These are phyloP conservation scores for Candida loeiensis DNA, from an alignment of 805 yeast genomes.

Conservation along the genomic window DNA sequence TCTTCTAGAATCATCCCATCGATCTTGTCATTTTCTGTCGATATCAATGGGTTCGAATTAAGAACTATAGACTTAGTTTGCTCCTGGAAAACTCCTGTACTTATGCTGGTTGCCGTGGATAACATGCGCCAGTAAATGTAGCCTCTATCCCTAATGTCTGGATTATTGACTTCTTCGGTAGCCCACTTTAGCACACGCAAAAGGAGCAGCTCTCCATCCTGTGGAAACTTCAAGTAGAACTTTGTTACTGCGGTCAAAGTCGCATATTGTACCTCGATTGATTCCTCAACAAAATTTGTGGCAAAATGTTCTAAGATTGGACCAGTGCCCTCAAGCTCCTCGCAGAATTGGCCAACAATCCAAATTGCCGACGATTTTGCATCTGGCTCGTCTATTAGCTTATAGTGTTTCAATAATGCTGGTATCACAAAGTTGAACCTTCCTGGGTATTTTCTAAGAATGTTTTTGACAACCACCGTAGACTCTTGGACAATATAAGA, in stretches of 20 bases:
- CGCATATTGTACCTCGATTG: slow-evolving; percentile 70
- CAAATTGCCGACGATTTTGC: slow-evolving; percentile 76
- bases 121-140: slow-evolving; percentile 81
- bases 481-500: slow-evolving; percentile 79
- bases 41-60: slow-evolving; percentile 59
- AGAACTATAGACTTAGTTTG: slow-evolving; percentile 50
- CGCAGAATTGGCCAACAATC: slow-evolving; percentile 75
- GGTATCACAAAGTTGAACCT: slow-evolving; percentile 37
- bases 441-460: slow-evolving; percentile 71
- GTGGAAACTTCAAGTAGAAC: slow-evolving; percentile 56
- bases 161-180: slow-evolving; percentile 72
- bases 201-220: slow-evolving; percentile 52
- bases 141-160: slow-evolving; percentile 85
- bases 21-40: slow-evolving; percentile 62
- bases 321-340: slow-evolving; percentile 40
- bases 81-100: slow-evolving; percentile 39
- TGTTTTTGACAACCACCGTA: slow-evolving; percentile 69
- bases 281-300: slow-evolving; percentile 54
- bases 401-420: slow-evolving; percentile 30
- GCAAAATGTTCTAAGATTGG: slow-evolving; percentile 41
- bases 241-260: slow-evolving; percentile 73
- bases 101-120: slow-evolving; percentile 38
- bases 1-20: slow-evolving; percentile 75
- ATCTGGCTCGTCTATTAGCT: slow-evolving; percentile 65
- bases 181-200: slow-evolving; percentile 59